Base-by-base conservation (phyloP, 1,284 basidiomycete genomes). In the Marasmius oreades region DNA sequence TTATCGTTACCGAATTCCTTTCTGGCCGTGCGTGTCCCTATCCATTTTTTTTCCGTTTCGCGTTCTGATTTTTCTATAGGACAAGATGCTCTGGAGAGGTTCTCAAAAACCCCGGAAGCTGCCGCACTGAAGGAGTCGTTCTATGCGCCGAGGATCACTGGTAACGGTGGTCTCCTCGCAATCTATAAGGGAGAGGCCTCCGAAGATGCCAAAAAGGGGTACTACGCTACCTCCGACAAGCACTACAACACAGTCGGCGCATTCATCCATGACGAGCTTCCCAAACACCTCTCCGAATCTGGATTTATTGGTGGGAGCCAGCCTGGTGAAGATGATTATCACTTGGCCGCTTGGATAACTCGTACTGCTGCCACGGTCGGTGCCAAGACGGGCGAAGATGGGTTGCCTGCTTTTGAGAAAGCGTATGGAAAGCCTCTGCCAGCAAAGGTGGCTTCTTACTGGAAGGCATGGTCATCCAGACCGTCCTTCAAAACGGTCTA, bases 401-500 rank as follows among this genome's bases (percentile, higher is more conserved):
- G 72, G 1, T 52, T 74, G 52, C 66, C 63, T 34, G 69, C 70
- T 3, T 61, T 79, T 1, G 73, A 77, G 66, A 71, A 73, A 58
- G 74, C 70, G 59, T 70, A 78, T 16, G 37, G 71, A 39, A 65
- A 65, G 53, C 63, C 71, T 0, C 63, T 80, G 24, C 72, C 76
- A 12, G 61, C 63, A 22, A 77, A 75, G 63, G 67, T 82, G 0
- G 70, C 62, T 5, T 62, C 65, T 31, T 81, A 81, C 63, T 80
- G 74, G 77, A 62, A 61, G 12, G 71, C 73, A 18, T 88, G 85
- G 82, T 70, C 70, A 26, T 73, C 70, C 62, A 73, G 84, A 58
- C 76, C 79, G 33, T 82, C 81, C 62, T 88, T 84, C 77, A 72
- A 80, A 70, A 73, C 74, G 63, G 79, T 84, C 50, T 84, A 81